Evolutionary conservation across 345 rosid species (phyloP), one percentile per base, ranked within the genome.

Genomic region (Eucalyptus tenuipes): DNA sequence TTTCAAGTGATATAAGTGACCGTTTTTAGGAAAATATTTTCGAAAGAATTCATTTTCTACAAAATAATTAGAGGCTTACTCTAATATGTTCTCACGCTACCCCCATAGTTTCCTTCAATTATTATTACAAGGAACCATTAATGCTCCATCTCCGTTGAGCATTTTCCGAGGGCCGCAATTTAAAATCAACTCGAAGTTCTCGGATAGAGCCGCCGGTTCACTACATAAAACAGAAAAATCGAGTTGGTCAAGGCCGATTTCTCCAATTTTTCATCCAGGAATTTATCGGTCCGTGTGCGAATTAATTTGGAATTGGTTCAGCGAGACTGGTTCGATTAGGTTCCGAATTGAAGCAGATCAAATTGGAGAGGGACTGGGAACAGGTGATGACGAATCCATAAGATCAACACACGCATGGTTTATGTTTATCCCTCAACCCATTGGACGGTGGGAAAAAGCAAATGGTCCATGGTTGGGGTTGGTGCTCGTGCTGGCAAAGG

Each of bases 21-120:
- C 0, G 4, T 14, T 9, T 64, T 64, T 7, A n/a, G 75, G 9
- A 64, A 15, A n/a, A 3, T n/a, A 0, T 31, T 68, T 8, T 31
- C 0, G 0, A 68, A 8, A 31, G 4, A 17, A 68, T 3, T 68
- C 3, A 33, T 17, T 68, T 66, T 68, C 18, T 5, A 1, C 2
- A 0, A 68, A 68, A 68, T 68, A 31, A 16, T 16, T 10, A 33
- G 1, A 66, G 31, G 4, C 31, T 27, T 59, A 59, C 31, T 31
- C 3, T 31, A 16, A 66, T 66, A 31, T 64, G 16, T 14, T n/a
- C 75, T 64, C 37, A 64, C 2, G 18, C 75, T n/a, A 64, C 10
- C 31, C 71, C 10, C 31, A n/a, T 64, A n/a, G 33, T 13, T n/a
- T 64, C 75, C 57, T 9, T 53, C 59, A 53, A 53, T 25, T 57